These are phyloP conservation scores for Backusella australiensis DNA, from an alignment of 192 early-diverging fungal genomes.

Conservation along the genomic window DNA sequence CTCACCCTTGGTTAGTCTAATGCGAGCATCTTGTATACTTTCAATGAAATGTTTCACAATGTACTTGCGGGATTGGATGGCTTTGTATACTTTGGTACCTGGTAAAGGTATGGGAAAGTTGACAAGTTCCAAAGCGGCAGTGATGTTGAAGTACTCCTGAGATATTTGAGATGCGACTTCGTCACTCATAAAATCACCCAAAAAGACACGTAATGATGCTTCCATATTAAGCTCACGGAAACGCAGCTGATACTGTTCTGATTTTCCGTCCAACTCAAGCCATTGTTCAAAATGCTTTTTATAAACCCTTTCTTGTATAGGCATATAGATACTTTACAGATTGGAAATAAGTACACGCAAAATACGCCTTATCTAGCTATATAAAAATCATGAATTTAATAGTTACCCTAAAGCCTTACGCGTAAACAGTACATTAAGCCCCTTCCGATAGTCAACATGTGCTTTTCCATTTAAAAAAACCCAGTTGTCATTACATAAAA, in stretches of 20 bases:
- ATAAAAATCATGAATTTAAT: neutral
- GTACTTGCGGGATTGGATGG: conserved; percentile 40
- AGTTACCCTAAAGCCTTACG: conserved; percentile 37
- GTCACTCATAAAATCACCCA: conserved; percentile 36
- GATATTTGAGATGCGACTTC: conserved; percentile 37
- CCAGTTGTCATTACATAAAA: conserved; percentile 41
- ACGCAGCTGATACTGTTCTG: conserved; percentile 32
- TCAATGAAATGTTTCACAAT: conserved; percentile 43
- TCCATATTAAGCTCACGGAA: conserved; percentile 50
- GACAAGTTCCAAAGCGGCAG: conserved; percentile 43
- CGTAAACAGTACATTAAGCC: conserved; percentile 40
- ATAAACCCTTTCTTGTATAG: conserved; percentile 38
- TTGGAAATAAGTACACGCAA: neutral
- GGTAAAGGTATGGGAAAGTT: conserved; percentile 44
- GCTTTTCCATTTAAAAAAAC: conserved; percentile 39
- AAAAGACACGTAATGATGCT: conserved; percentile 38
- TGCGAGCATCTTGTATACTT: conserved; percentile 31
- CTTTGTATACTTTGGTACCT: conserved; percentile 45
- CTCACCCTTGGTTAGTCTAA: conserved; percentile 29
- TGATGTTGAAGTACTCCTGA: conserved; percentile 41
- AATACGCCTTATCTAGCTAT: neutral
- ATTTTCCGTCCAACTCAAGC: conserved; percentile 28
- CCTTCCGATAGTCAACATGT: conserved; percentile 38
- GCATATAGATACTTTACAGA: conserved; percentile 33
- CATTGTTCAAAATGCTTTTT: conserved; percentile 39